phyloP scores from a whole-genome alignment of 2,329 filamentous ascomycete species.

The Ophiostoma piceae region DNA sequence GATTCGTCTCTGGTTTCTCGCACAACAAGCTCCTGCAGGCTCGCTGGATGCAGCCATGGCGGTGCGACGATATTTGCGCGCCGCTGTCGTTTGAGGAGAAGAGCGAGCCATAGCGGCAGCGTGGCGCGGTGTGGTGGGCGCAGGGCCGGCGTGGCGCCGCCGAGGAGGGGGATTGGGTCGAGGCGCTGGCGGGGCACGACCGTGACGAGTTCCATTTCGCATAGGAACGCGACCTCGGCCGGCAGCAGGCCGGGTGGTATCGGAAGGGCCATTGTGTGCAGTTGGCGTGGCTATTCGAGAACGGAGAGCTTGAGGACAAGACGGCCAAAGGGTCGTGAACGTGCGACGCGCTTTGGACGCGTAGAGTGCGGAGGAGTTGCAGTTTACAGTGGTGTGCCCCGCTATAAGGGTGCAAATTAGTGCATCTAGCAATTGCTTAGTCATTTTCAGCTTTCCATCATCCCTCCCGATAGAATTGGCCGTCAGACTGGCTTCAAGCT shows the following conservation, averaged over 20 bases:
- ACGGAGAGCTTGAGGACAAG: background rate
- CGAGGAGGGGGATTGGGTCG: slow-evolving; percentile 76
- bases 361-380: background rate
- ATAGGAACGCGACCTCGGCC: slow-evolving; percentile 85
- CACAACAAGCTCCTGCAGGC: slow-evolving; percentile 71
- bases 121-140: slow-evolving; percentile 74
- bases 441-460: background rate
- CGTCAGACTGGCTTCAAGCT: no score
- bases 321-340: background rate
- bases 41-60: slow-evolving; percentile 75
- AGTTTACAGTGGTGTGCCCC: slow-evolving; percentile 5
- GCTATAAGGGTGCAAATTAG: background rate
- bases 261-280: slow-evolving; percentile 45
- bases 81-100: slow-evolving; percentile 89
- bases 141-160: slow-evolving; percentile 68
- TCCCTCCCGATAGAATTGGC: background rate
- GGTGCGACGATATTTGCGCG: slow-evolving; percentile 90
- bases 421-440: background rate
- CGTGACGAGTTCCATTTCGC: slow-evolving; percentile 95
- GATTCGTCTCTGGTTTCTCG: slow-evolving; percentile 64
- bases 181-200: slow-evolving; percentile 87
- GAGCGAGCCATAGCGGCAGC: slow-evolving; percentile 87
- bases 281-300: background rate
- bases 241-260: slow-evolving; percentile 61
- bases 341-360: background rate